phyloP scores from a whole-genome alignment of 352 stramenopile genomes.

The Phytophthora sp. region DNA sequence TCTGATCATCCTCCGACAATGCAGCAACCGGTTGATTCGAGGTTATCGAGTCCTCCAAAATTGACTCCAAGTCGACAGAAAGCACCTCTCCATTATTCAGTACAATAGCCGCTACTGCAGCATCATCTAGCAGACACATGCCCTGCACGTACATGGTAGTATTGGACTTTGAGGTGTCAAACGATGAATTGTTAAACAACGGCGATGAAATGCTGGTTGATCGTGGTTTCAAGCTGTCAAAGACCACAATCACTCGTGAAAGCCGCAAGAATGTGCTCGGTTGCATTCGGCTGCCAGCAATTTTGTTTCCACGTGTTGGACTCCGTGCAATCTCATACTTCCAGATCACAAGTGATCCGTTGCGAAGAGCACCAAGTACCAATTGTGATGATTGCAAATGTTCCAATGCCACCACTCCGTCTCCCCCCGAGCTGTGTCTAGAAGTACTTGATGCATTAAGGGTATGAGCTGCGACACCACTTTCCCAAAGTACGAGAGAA shows the following conservation, averaged over 20 bases:
- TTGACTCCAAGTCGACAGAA: conserved; percentile 35
- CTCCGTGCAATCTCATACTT: conserved; percentile 22
- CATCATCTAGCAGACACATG: conserved; percentile 29
- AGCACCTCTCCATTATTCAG: conserved; percentile 35
- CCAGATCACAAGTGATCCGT: conserved; percentile 45
- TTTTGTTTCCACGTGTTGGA: conserved; percentile 5
- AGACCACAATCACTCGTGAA: conserved; percentile 21
- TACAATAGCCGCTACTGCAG: conserved; percentile 18
- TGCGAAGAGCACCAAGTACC: conserved; percentile 46
- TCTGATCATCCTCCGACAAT: conserved; percentile 2
- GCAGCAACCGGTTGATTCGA: not conserved
- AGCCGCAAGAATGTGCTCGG: conserved; percentile 43
- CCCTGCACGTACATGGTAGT: conserved; percentile 19
- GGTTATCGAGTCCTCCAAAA: conserved; percentile 8
- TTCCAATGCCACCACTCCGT: conserved; percentile 44
- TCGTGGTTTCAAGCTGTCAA: conserved; percentile 3
- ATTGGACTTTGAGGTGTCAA: not conserved
- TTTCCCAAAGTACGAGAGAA: conserved; percentile 61
- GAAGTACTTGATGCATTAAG: conserved; percentile 9
- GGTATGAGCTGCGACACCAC: conserved; percentile 54
- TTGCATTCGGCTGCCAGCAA: conserved; percentile 20
- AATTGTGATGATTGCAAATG: conserved; percentile 42
- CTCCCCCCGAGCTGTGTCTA: not conserved
- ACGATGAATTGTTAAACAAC: conserved; percentile 4
- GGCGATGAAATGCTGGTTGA: conserved; percentile 2